Evolutionary conservation across 2,329 filamentous ascomycete genomes (phyloP).

Genomic region (Aspergillus sp.): DNA sequence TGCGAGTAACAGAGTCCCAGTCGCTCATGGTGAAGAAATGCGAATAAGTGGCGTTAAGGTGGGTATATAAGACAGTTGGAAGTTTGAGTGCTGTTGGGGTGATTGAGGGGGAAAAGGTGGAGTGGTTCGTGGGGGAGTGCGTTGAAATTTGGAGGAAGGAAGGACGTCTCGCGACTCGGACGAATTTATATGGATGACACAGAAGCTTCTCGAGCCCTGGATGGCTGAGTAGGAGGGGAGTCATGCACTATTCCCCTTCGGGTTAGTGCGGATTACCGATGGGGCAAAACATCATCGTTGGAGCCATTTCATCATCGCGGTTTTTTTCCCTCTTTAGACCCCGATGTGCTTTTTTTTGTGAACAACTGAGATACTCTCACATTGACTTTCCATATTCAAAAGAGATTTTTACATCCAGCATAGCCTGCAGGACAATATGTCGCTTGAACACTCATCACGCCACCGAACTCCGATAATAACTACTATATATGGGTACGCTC

Average conservation of each 20-base stretch:
- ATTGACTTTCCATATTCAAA: too few relatives aligned
- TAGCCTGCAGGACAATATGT: too few relatives aligned
- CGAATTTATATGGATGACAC: slow-evolving; percentile 33
- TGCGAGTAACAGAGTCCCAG: slow-evolving; percentile 87
- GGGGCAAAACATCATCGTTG: not conserved
- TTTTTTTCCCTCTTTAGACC: too few relatives aligned
- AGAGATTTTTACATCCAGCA: too few relatives aligned
- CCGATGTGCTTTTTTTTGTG: too few relatives aligned
- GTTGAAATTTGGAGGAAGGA: slow-evolving; percentile 17
- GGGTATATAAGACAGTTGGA: not conserved
- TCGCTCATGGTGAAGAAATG: slow-evolving; percentile 55
- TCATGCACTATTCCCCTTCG: slow-evolving; percentile 17
- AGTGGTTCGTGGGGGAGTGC: slow-evolving; percentile 5
- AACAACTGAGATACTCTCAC: too few relatives aligned
- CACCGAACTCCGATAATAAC: too few relatives aligned
- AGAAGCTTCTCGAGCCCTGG: slow-evolving; percentile 33
- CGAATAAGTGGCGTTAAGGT: not conserved
- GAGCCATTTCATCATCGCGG: not conserved
- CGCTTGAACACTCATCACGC: too few relatives aligned
- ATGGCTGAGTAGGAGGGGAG: slow-evolving; percentile 19
- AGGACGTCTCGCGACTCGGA: slow-evolving; percentile 16
- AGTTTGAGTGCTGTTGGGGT: not conserved
- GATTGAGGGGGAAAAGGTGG: slow-evolving; percentile 2
- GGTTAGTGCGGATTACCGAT: slow-evolving; percentile 9
- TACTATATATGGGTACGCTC: too few relatives aligned